Percentiles rank a stretch among this genome's conserved stretches.
These are phyloP conservation scores for Cladosporium sp. DNA, from an alignment of 2,329 filamentous ascomycete species.

Conservation along the genomic window DNA sequence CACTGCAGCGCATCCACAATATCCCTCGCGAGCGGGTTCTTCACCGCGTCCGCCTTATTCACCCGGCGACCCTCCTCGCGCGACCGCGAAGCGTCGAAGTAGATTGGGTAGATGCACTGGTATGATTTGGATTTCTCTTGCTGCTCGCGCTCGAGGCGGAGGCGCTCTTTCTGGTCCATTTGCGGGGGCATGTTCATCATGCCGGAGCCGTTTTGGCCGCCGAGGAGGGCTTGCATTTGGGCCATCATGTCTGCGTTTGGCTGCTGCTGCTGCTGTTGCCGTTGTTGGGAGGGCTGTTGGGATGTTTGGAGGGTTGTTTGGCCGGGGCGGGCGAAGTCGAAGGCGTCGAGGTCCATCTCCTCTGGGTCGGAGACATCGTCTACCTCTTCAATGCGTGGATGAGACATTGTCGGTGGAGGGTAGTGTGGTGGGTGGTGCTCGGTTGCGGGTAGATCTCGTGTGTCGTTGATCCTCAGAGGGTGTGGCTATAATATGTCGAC, in stretches of 20 bases:
- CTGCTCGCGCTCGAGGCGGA: constrained; percentile 45
- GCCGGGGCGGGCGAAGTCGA: constrained; percentile 46
- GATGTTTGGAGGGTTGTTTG: constrained; percentile 29
- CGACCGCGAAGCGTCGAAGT: constrained; percentile 79
- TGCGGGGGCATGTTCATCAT: constrained; percentile 31
- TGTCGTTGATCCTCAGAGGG: background rate
- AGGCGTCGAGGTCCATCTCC: constrained; percentile 77
- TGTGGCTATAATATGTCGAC: background rate
- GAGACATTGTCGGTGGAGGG: constrained; percentile 61
- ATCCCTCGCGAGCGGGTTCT: constrained; percentile 83
- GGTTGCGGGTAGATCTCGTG: background rate
- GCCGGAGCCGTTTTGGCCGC: constrained; percentile 20
- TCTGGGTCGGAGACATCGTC: constrained; percentile 79
- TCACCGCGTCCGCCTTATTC: constrained; percentile 68
- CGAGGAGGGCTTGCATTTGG: constrained; percentile 32
- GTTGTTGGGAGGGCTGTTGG: constrained; percentile 23
- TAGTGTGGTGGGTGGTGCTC: background rate
- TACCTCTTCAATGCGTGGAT: constrained; percentile 90
- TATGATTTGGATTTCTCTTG: constrained; percentile 69
- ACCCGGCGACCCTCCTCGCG: constrained; percentile 83
- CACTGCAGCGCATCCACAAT: constrained; percentile 82
- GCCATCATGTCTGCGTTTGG: constrained; percentile 30
- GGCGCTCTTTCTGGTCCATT: constrained; percentile 36
- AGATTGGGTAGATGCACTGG: constrained; percentile 91
- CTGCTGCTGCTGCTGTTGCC: constrained; percentile 2